phyloP scores from a whole-genome alignment of 306 rosid species.

The Albizia julibrissin region DNA sequence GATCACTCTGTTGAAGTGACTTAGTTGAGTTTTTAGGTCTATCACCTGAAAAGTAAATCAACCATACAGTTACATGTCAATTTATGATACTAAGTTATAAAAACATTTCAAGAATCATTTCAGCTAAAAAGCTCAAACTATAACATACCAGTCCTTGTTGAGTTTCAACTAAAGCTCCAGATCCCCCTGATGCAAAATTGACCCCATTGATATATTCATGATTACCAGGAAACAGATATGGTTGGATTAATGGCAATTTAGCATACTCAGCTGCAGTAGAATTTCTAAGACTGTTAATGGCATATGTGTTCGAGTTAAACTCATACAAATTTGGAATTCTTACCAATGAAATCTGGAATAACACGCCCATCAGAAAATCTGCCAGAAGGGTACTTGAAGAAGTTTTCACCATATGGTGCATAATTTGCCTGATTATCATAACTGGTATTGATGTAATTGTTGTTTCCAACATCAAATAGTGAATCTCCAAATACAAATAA shows the following conservation, averaged over 20 bases:
- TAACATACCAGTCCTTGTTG: conserved; percentile 43
- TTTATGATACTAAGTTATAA: background rate
- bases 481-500: background rate
- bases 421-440: background rate
- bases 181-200: conserved; percentile 73
- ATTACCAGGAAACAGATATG: conserved; percentile 51
- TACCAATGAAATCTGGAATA: conserved; percentile 53
- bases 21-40: conserved; percentile 53
- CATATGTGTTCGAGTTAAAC: background rate
- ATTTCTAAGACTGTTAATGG: background rate
- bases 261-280: conserved; percentile 61
- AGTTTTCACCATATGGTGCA: background rate
- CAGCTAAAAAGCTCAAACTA: background rate
- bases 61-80: background rate
- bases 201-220: conserved; percentile 44
- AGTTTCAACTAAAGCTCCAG: conserved; percentile 64
- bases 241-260: conserved; percentile 39
- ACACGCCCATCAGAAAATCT: conserved; percentile 57
- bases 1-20: conserved; percentile 52
- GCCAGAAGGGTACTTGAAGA: conserved; percentile 48
- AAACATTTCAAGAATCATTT: background rate
- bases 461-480: background rate
- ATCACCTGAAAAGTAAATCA: conserved; percentile 49
- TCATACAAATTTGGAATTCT: background rate
- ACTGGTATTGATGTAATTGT: background rate